Evolutionary conservation across 495 filamentous ascomycete species (phyloP), one percentile per base, ranked within the genome.

Genomic region (Articulospora tetracladia): DNA sequence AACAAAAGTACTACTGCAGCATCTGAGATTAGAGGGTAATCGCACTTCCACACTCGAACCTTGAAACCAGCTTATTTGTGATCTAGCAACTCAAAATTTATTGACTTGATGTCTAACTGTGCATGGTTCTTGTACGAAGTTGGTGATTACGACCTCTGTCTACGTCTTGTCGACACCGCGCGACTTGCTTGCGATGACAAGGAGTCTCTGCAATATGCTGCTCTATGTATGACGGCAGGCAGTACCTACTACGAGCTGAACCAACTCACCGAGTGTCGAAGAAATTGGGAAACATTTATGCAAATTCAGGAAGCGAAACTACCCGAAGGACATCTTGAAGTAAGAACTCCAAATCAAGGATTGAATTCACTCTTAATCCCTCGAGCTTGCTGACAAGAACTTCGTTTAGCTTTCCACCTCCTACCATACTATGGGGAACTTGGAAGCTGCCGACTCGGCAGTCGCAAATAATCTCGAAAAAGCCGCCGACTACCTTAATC

Each of bases 71-170:
- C 34, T 10, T n/a, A 47, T 7, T 7, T 6, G 44, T 47, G 22
- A n/a, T n/a, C 7, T 17, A 47, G 22, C 44, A 19, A 36, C 7
- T 54, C 52, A 49, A 20, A 41, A 17, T 62, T 62, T 27, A 52
- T 56, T 28, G 24, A 53, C 15, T 48, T 56, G 15, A 12, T 56
- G 1, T 1, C 27, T 6, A 61, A 56, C 34, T 49, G 52, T 44
- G 53, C 59, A 17, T 56, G 59, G 54, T 62, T 57, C 25, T 44
- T 62, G 19, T 56, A 57, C 47, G 59, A 62, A 44, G 44, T 57
- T 24, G 41, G 59, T 27, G 59, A 62, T 34, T 62, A 62, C 20
- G 44, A 51, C 19, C 28, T 57, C 2, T 55, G 52, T 34, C 41
- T 61, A 19, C 52, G 30, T 34, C n/a, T 62, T 23, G 41, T 53